Conservation (phyloP, 768 basidiomycete genomes). For the Leucocoprinus birnbaumii region DNA sequence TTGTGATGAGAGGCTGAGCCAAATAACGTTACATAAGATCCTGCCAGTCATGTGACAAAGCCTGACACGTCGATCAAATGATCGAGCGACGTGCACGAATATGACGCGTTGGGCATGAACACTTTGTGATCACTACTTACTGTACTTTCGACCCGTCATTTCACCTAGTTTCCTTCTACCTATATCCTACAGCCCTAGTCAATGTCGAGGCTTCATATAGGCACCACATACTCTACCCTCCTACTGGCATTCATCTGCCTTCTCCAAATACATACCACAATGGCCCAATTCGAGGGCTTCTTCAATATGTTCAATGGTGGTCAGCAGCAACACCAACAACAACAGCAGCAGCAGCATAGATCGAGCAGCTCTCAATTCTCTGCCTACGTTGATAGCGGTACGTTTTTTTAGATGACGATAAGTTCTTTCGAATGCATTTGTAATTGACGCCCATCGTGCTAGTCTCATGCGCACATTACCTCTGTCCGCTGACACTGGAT, state of each 20-base stretch:
- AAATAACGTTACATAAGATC: neutral
- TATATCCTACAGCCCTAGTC: neutral
- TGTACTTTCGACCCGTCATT: neutral
- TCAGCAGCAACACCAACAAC: constrained; percentile 55
- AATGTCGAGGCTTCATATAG: neutral
- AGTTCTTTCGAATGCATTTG: neutral
- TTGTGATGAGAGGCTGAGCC: constrained; percentile 1
- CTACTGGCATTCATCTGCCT: constrained; percentile 24
- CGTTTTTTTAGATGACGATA: constrained; percentile 20
- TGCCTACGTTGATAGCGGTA: constrained; percentile 64
- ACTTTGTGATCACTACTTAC: neutral
- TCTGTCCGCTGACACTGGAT: constrained; percentile 72
- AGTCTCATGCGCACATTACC: constrained; percentile 74
- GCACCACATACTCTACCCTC: neutral
- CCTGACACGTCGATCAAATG: constrained; percentile 7
- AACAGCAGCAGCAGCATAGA: constrained; percentile 57
- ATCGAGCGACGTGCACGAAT: constrained; percentile 3
- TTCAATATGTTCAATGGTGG: constrained; percentile 68
- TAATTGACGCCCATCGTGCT: neutral
- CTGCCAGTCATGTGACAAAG: neutral
- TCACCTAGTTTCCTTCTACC: neutral
- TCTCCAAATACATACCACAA: constrained; percentile 33
- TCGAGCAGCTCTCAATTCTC: constrained; percentile 61
- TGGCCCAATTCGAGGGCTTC: constrained; percentile 79
- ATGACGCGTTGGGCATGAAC: neutral